Evolutionary conservation across 1,284 basidiomycete genomes (phyloP).

Genomic region (Fomitopsis betulina): DNA sequence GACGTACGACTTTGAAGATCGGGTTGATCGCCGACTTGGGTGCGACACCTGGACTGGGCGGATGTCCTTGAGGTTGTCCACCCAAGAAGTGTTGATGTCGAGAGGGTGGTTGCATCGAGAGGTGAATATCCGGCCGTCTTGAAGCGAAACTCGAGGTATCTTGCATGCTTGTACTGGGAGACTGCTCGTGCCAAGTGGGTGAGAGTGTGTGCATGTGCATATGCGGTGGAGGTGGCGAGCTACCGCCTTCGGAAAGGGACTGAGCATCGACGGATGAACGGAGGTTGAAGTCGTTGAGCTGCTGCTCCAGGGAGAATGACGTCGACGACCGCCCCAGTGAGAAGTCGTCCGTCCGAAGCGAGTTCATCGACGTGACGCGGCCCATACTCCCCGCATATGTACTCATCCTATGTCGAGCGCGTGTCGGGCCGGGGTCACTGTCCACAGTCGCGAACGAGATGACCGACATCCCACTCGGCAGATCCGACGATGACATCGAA

Average conservation of each 20-base stretch:
- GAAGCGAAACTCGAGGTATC: conserved; percentile 19
- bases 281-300: conserved; percentile 73
- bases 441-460: conserved; percentile 78
- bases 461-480: conserved; percentile 70
- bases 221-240: conserved; percentile 51
- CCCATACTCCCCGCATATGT: conserved; percentile 47
- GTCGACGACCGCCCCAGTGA: conserved; percentile 75
- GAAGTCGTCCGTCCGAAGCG: conserved; percentile 69
- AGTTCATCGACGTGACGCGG: conserved; percentile 73
- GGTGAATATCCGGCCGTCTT: conserved; percentile 25
- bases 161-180: conserved; percentile 21
- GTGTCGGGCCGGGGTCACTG: conserved; percentile 76
- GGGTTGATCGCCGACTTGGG: conserved; percentile 77
- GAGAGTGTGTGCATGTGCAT: conserved; percentile 71
- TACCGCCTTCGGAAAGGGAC: conserved; percentile 59
- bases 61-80: conserved; percentile 26
- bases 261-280: conserved; percentile 68
- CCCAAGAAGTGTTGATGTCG: conserved; percentile 34
- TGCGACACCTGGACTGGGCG: conserved; percentile 49
- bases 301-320: conserved; percentile 78
- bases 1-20: conserved; percentile 88
- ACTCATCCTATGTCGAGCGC: conserved; percentile 56
- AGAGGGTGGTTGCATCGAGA: conserved; percentile 45
- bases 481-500: conserved; percentile 83
- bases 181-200: conserved; percentile 33